These are phyloP conservation scores for Porcisia hertigi DNA, from an alignment of 208 protist genomes.

Conservation along the genomic window DNA sequence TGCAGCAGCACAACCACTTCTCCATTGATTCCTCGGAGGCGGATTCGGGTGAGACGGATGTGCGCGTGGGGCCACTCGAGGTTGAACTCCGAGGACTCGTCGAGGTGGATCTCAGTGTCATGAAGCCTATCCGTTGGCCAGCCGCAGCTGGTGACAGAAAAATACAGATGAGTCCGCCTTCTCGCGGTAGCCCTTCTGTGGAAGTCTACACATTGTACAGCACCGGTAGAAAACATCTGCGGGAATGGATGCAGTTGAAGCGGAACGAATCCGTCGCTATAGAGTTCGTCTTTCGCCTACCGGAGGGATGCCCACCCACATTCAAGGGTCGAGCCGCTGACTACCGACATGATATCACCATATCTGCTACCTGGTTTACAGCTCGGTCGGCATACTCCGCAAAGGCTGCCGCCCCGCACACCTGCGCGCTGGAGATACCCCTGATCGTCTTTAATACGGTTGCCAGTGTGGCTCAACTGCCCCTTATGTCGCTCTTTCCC, in stretches of 20 bases:
- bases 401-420: neutral
- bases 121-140: slow-evolving; percentile 34
- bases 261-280: slow-evolving; percentile 27
- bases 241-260: slow-evolving; percentile 13
- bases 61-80: slow-evolving; percentile 32
- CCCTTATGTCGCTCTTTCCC: slow-evolving; percentile 41
- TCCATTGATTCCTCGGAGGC: slow-evolving; percentile 28
- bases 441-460: slow-evolving; percentile 30
- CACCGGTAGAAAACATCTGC: slow-evolving; percentile 18
- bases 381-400: neutral
- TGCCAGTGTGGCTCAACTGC: slow-evolving; percentile 24
- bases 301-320: slow-evolving; percentile 50
- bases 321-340: slow-evolving; percentile 38
- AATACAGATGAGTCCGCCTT: neutral
- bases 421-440: slow-evolving; percentile 11
- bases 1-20: slow-evolving; percentile 40
- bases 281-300: slow-evolving; percentile 49
- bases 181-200: neutral
- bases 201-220: slow-evolving; percentile 21
- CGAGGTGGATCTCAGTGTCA: slow-evolving; percentile 34
- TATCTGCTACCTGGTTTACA: slow-evolving; percentile 25
- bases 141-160: neutral
- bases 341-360: slow-evolving; percentile 19
- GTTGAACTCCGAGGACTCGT: slow-evolving; percentile 31
- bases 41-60: slow-evolving; percentile 23